Evolutionary conservation across 1,139 yeast genomes (phyloP), one percentile per base, ranked within the genome.

Genomic region (Sugiyamaella pinicola): DNA sequence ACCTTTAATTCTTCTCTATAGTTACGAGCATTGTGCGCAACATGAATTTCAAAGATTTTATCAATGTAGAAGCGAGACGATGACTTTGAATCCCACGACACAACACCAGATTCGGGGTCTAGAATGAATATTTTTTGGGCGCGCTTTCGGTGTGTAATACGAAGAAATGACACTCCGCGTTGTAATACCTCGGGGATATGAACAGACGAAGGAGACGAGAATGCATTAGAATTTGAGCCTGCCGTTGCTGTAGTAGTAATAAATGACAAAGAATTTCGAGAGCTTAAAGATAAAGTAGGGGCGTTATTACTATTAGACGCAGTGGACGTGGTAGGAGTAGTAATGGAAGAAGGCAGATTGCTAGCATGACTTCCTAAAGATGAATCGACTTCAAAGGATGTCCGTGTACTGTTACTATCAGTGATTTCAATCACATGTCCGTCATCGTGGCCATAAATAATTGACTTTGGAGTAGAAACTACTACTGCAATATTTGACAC

Each of bases 1-100:
- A 90, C 79, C 45, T 85, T 84, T 58, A 87, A 79, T 67, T 88
- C 96, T 64, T 91, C 96, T 55, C 96, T 74, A 64, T 89, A 91
- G 58, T 87, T 86, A 24, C 80, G 76, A 0, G 96, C 97, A 60
- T 85, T 86, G 12, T 76, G 78, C 9, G 84, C 89, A 9, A 78
- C 74, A 51, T 90, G 72, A 1, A 89, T 78, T 53, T 82, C 84
- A 59, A 82, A 82, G 40, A 93, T 85, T 52, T 82, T 82, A 65
- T 87, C 96, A 13, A 89, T 74, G n/a, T 78, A 73, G 54, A 90
- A 74, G 45, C 72, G 76, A 19, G 81, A 78, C 12, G 76, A 66
- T 31, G 76, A 66, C 51, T 74, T 75, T 15, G 64, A 70, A 54
- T 77, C 80, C 87, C 91, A 85, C 1, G 75, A 68, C 15, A 81